Percentiles rank a stretch among this genome's conserved stretches.
Conservation (phyloP, 306 rosid species). For the Glycine latifolia region DNA sequence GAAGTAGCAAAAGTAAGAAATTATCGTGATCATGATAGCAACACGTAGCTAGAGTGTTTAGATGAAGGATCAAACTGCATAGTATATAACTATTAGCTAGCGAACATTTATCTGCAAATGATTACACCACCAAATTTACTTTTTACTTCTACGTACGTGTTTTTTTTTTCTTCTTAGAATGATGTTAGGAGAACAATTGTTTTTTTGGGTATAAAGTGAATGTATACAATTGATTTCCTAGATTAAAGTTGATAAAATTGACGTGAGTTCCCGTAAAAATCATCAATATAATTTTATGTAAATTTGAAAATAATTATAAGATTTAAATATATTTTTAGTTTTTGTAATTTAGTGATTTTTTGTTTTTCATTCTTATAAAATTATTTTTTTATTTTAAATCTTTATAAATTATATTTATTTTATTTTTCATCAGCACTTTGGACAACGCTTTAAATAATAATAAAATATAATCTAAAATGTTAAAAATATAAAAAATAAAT, state of each 20-base stretch:
- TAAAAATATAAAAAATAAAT: no score
- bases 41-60: not conserved
- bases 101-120: not conserved
- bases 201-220: not conserved
- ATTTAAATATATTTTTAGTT: not conserved
- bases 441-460: no score
- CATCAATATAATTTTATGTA: not conserved
- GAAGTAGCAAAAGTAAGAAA: not conserved
- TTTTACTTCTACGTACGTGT: not conserved
- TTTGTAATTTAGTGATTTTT: not conserved
- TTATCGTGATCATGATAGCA: constrained; percentile 16
- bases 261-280: not conserved
- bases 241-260: not conserved
- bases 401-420: no score
- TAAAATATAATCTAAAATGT: no score
- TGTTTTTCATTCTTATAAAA: no score
- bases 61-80: constrained; percentile 8
- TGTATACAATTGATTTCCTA: not conserved
- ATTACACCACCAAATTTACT: not conserved
- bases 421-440: no score
- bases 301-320: not conserved
- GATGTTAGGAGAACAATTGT: not conserved
- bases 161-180: not conserved
- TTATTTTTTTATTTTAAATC: no score
- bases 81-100: not conserved